Base-by-base conservation (phyloP, 768 basidiomycete species). In the Candolleomyces aberdarensis region DNA sequence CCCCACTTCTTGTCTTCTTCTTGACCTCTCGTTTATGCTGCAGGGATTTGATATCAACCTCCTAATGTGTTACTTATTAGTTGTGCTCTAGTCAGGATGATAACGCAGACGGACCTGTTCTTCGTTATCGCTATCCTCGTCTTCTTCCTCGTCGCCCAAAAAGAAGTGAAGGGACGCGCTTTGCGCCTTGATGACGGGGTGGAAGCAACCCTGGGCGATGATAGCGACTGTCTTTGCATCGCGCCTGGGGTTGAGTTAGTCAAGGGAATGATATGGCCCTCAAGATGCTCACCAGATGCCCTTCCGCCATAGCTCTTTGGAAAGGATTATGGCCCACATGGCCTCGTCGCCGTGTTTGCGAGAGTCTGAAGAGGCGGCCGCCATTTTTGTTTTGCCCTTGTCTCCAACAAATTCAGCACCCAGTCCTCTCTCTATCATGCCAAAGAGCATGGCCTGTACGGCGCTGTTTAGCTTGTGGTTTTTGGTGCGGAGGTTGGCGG, bases 401-500 rank as follows among this genome's bases (percentile, higher is more conserved):
- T 95, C 87, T 11, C 93, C 91, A 15, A 86, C 70, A 15, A 94
- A 85, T 66, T 93, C 87, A 0, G 79, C 88, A 44, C 86, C 85
- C 88, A 94, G 92, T 13, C 94, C 95, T 43, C 89, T 85, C 72
- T 97, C 96, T 8, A 98, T 86, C 96, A 98, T 98, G 48, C 85
- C 84, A 71, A 98, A 98, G 32, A 98, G 80, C 84, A 98, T 91
- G 13, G 94, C 88, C 71, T 99, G 97, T 0, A 99, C 94, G 20
- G 94, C 89, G 41, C 93, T 86, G 71, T 99, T 99, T 29, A 99
- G 85, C 72, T 96, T 96, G 77, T 97, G 94, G 69, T 98, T 97
- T 71, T 92, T 94, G 44, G 89, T 81, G 57, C 86, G 88, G 39
- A 86, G 74, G 72, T 99, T 99, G 46, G 96, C 95, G 1, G 89